These are phyloP conservation scores for Periconia sp. DNA, from an alignment of 2,329 filamentous ascomycete species.

Conservation along the genomic window DNA sequence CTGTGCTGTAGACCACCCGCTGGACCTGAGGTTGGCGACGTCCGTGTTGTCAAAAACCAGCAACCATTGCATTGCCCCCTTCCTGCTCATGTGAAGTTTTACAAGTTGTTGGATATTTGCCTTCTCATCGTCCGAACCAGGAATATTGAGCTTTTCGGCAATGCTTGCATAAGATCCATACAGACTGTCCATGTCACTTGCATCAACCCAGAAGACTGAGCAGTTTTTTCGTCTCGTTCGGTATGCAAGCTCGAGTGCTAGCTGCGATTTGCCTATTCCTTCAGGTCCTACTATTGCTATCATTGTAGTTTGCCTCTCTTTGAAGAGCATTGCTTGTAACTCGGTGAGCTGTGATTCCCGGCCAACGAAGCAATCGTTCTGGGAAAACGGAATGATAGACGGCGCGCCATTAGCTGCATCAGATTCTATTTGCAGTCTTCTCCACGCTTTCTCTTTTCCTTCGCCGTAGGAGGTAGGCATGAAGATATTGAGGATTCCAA, in stretches of 20 bases:
- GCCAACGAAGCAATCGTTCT: slow-evolving; percentile 27
- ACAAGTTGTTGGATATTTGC: too few relatives aligned
- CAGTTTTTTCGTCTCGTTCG: slow-evolving; percentile 24
- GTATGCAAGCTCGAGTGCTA: slow-evolving; percentile 44
- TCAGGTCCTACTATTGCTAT: slow-evolving; percentile 18
- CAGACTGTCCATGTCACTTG: too few relatives aligned
- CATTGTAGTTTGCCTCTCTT: slow-evolving; percentile 11
- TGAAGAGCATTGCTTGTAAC: slow-evolving; percentile 16
- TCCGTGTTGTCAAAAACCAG: too few relatives aligned
- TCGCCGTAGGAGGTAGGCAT: slow-evolving; percentile 20
- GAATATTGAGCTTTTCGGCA: too few relatives aligned
- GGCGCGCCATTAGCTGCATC: slow-evolving; percentile 4
- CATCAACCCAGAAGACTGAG: too few relatives aligned
- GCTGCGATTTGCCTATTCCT: slow-evolving; percentile 24
- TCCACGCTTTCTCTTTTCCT: slow-evolving; percentile 17
- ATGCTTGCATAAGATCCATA: too few relatives aligned
- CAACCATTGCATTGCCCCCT: too few relatives aligned
- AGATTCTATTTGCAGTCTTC: slow-evolving; percentile 16
- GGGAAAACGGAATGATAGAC: slow-evolving; percentile 26
- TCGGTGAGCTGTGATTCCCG: slow-evolving; percentile 17
- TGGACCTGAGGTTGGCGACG: too few relatives aligned
- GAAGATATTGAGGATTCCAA: slow-evolving; percentile 21
- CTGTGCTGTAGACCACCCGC: too few relatives aligned
- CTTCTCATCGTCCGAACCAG: too few relatives aligned
- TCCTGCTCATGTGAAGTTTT: too few relatives aligned